phyloP scores from a whole-genome alignment of 495 filamentous ascomycete species.

The Aspergillus funiculosus region DNA sequence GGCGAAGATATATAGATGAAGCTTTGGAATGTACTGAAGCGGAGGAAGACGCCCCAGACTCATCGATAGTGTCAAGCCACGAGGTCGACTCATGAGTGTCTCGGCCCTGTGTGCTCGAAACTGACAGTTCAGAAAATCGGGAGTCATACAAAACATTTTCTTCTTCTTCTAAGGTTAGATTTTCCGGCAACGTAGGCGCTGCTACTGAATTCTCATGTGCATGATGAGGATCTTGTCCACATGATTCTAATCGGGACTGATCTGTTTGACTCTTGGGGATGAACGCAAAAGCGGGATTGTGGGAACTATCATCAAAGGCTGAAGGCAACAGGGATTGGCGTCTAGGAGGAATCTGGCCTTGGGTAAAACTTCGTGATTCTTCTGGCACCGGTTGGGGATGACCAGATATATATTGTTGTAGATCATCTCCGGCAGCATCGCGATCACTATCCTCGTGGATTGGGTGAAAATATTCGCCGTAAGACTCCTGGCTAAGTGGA shows the following conservation, averaged over 20 bases:
- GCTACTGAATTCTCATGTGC: constrained; percentile 6
- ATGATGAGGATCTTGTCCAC: neutral
- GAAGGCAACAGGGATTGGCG: constrained; percentile 38
- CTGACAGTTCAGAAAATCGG: constrained; percentile 26
- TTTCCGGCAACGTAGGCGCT: neutral
- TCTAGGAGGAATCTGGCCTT: constrained; percentile 31
- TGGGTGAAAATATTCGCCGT: constrained; percentile 42
- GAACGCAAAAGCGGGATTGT: constrained; percentile 12
- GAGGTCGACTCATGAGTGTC: constrained; percentile 73
- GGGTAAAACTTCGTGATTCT: constrained; percentile 19
- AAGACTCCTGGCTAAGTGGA: constrained; percentile 65
- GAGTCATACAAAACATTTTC: constrained; percentile 13
- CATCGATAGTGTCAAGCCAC: constrained; percentile 96
- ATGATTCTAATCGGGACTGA: constrained; percentile 9
- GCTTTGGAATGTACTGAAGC: constrained; percentile 78
- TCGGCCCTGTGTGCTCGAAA: constrained; percentile 22
- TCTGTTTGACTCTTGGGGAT: neutral
- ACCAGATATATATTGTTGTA: constrained; percentile 18
- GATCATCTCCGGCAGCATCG: constrained; percentile 5
- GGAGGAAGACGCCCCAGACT: constrained; percentile 75
- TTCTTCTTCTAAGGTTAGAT: constrained; percentile 11
- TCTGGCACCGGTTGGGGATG: constrained; percentile 19
- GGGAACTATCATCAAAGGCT: constrained; percentile 24
- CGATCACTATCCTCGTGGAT: constrained; percentile 46
- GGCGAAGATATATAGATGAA: constrained; percentile 61